Evolutionary conservation across 345 rosid genomes (phyloP).

Genomic region (Lagerstroemia speciosa): DNA sequence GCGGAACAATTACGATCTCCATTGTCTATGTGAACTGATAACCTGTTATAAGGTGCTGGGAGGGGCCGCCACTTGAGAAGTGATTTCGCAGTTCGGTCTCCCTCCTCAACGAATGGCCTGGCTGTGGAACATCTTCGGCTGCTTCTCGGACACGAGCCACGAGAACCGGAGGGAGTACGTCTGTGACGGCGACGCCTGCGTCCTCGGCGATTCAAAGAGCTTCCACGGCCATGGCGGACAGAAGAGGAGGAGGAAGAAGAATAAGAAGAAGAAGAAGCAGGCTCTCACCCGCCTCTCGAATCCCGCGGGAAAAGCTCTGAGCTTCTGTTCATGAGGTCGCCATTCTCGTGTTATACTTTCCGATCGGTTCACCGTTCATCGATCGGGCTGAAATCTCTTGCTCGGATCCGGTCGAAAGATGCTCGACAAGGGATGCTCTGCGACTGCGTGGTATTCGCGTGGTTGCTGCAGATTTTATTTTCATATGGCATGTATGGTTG

Average conservation of each 20-base stretch:
- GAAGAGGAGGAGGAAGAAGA: too few species aligned
- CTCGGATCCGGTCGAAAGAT: too few species aligned
- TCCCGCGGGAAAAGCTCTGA: not conserved
- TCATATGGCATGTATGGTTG: too few species aligned
- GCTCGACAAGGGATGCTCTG: too few species aligned
- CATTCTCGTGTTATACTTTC: not conserved
- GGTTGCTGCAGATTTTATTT: too few species aligned
- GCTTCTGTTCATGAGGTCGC: not conserved
- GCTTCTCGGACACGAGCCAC: conserved; percentile 19
- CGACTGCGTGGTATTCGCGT: too few species aligned
- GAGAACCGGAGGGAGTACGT: conserved; percentile 11
- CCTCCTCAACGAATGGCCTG: conserved; percentile 20
- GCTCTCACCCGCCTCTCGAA: conserved; percentile 8
- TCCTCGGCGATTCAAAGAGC: conserved; percentile 10
- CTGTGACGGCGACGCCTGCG: conserved; percentile 37
- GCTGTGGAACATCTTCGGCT: conserved; percentile 26
- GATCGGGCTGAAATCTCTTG: not conserved
- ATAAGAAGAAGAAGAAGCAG: too few species aligned
- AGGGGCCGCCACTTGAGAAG: too few species aligned
- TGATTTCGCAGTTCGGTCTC: too few species aligned
- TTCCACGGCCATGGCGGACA: not conserved
- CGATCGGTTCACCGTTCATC: not conserved
- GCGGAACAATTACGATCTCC: too few species aligned
- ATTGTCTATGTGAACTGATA: too few species aligned
- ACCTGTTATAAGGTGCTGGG: too few species aligned